phyloP scores from a whole-genome alignment of 2,329 filamentous ascomycete genomes.

The Xylariaceae sp. region DNA sequence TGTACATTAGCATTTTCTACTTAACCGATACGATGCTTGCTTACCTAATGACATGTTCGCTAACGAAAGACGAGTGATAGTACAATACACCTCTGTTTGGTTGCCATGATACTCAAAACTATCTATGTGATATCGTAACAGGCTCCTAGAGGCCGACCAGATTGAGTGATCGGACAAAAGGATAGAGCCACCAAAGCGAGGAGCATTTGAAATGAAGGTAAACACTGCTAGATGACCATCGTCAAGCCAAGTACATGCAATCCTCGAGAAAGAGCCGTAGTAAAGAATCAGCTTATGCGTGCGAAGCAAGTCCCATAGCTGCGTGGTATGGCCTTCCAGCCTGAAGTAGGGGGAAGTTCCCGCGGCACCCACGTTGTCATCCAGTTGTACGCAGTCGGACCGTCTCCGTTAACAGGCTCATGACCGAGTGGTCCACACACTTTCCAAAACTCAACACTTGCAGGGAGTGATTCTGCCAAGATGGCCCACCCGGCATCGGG shows the following conservation, averaged over 20 bases:
- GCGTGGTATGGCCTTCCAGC: conserved; percentile 3
- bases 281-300: conserved; percentile 4
- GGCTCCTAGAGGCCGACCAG: too few relatives aligned
- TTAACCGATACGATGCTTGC: too few relatives aligned
- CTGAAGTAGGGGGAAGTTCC: not conserved
- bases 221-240: not conserved
- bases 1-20: too few relatives aligned
- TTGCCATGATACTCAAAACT: too few relatives aligned
- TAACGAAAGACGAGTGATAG: too few relatives aligned
- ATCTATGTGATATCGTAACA: too few relatives aligned
- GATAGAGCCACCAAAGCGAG: too few relatives aligned
- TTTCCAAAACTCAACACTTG: conserved; percentile 13
- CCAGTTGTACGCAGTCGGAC: conserved; percentile 22
- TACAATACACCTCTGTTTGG: too few relatives aligned
- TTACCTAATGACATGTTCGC: too few relatives aligned
- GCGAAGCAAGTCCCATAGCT: not conserved
- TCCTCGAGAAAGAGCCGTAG: not conserved
- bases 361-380: conserved; percentile 13
- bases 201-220: too few relatives aligned
- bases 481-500: conserved; percentile 14
- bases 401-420: conserved; percentile 12
- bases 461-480: conserved; percentile 15
- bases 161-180: too few relatives aligned
- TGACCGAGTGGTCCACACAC: conserved; percentile 11
- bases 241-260: not conserved